Evolutionary conservation across 176 grass and related monocot genomes (phyloP).

Genomic region (Aegilops sharonensis): DNA sequence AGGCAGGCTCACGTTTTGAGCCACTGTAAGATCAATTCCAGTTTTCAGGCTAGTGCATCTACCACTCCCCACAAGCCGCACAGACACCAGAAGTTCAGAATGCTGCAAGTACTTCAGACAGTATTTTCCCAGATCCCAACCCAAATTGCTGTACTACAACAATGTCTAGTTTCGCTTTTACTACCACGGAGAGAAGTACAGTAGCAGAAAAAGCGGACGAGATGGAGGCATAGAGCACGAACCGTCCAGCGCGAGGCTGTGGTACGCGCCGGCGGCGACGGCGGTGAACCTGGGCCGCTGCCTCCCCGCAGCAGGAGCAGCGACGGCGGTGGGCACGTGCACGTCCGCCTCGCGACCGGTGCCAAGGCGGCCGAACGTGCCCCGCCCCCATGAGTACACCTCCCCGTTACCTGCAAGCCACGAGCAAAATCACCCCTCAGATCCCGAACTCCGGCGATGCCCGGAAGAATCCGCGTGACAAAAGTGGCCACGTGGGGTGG

Average conservation of each 20-base stretch:
- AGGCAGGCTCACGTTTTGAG: neutral
- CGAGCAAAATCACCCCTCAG: neutral
- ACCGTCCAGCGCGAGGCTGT: constrained; percentile 88
- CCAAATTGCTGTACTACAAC: neutral
- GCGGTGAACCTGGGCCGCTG: constrained; percentile 52
- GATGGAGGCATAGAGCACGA: neutral
- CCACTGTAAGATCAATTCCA: neutral
- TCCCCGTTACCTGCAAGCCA: constrained; percentile 62
- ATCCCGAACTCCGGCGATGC: neutral
- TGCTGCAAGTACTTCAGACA: neutral
- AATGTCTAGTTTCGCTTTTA: neutral
- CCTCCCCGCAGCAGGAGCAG: neutral
- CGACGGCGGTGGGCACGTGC: constrained; percentile 46
- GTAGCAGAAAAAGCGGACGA: neutral
- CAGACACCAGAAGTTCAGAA: neutral
- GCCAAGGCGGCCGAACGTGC: constrained; percentile 82
- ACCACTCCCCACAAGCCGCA: neutral
- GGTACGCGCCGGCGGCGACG: constrained; percentile 77
- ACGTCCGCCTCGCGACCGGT: constrained; percentile 67
- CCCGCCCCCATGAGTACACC: constrained; percentile 89
- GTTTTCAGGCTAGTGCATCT: neutral
- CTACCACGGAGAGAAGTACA: neutral
- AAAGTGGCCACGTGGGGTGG: neutral
- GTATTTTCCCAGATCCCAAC: neutral
- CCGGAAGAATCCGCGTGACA: neutral